phyloP scores from a whole-genome alignment of 148 eudicot species.

The Heliosperma pusillum region DNA sequence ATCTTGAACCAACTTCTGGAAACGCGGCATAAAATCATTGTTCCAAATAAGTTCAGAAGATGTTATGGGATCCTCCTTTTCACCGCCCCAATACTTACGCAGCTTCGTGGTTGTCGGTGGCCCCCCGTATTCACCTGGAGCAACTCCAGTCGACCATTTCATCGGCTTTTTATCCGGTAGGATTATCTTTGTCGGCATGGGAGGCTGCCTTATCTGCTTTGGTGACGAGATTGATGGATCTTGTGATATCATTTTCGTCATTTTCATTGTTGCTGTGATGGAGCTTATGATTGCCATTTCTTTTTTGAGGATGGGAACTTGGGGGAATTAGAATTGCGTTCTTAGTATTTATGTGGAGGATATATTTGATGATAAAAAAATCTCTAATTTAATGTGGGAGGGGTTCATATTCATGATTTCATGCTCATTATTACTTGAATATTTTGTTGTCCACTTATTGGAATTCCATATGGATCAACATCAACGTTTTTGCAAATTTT shows the following conservation, averaged over 20 bases:
- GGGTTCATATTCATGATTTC: too few species aligned
- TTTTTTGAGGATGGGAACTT: too few species aligned
- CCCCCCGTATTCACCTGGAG: slow-evolving; percentile 88
- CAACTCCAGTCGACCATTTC: slow-evolving; percentile 82
- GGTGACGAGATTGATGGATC: slow-evolving; percentile 29
- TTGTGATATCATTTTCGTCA: slow-evolving; percentile 34
- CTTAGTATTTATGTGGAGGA: neutral
- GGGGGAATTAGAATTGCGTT: neutral
- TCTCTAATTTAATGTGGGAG: too few species aligned
- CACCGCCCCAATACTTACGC: slow-evolving; percentile 86
- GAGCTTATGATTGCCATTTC: slow-evolving; percentile 49
- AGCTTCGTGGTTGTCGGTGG: slow-evolving; percentile 82
- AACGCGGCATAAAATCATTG: slow-evolving; percentile 64
- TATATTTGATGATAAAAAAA: neutral
- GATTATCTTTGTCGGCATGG: slow-evolving; percentile 61
- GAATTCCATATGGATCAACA: too few species aligned
- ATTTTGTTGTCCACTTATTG: too few species aligned
- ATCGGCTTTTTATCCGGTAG: slow-evolving; percentile 75
- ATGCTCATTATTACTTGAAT: too few species aligned
- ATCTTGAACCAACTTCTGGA: slow-evolving; percentile 57
- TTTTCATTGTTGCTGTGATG: slow-evolving; percentile 39
- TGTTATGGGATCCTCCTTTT: slow-evolving; percentile 69
- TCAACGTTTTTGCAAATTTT: too few species aligned
- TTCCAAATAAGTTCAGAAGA: slow-evolving; percentile 81
- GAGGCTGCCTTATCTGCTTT: slow-evolving; percentile 13